phyloP scores from a whole-genome alignment of 2,329 filamentous ascomycete species.

The Ploettnerulaceae sp. region DNA sequence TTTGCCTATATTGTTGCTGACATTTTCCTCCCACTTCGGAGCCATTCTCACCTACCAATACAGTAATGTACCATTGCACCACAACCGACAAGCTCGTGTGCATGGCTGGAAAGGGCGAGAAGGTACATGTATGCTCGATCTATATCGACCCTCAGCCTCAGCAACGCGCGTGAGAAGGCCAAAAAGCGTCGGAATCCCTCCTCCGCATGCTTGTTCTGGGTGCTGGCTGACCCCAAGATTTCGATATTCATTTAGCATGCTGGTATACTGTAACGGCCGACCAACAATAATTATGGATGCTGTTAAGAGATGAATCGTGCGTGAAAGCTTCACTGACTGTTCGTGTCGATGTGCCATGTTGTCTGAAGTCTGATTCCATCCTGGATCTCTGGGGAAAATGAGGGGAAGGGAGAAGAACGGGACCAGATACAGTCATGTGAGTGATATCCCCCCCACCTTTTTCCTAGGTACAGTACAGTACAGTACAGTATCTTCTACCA shows the following conservation, averaged over 20 bases:
- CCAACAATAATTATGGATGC: conserved; percentile 2
- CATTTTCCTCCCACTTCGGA: background rate
- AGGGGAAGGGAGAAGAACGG: background rate
- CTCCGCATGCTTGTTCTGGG: conserved; percentile 10
- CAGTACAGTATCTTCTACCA: background rate
- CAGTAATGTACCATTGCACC: too few species aligned
- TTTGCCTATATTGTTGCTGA: conserved; percentile 13
- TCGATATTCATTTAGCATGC: conserved; percentile 5
- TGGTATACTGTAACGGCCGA: conserved; percentile 1
- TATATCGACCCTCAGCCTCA: background rate
- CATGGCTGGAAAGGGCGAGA: conserved; percentile 2
- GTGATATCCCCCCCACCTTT: too few species aligned
- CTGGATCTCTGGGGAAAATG: conserved; percentile 2
- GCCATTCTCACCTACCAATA: conserved; percentile 6
- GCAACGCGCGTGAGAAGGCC: conserved; percentile 4
- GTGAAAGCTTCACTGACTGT: background rate
- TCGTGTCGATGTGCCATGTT: conserved; percentile 1
- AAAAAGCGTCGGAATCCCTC: conserved; percentile 4
- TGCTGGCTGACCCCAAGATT: conserved; percentile 10
- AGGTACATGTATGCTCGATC: background rate
- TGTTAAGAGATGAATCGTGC: conserved; percentile 4
- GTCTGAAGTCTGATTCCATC: background rate
- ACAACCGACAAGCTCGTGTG: conserved; percentile 4
- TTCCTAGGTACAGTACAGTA: too few species aligned
- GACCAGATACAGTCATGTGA: background rate